Evolutionary conservation across 2,329 filamentous ascomycete species (phyloP).

Genomic region (Elsinoe fawcettii): DNA sequence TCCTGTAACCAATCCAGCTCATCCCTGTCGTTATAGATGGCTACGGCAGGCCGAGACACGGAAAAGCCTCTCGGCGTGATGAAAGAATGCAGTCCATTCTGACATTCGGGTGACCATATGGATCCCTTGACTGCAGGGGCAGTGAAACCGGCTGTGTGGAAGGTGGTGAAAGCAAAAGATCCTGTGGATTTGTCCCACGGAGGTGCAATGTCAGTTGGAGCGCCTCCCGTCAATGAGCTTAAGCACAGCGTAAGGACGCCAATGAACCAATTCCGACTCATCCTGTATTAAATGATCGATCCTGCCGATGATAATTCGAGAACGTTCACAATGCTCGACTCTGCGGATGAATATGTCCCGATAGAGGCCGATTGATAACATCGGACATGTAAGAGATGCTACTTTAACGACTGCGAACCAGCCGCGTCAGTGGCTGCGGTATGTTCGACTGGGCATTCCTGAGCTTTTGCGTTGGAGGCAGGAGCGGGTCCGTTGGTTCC

Average conservation of each 20-base stretch:
- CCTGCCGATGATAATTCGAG: background rate
- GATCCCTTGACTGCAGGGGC: constrained; percentile 15
- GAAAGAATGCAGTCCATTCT: constrained; percentile 20
- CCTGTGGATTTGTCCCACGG: background rate
- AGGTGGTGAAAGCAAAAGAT: constrained; percentile 15
- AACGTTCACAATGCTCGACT: background rate
- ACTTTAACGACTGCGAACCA: background rate
- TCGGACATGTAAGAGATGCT: background rate
- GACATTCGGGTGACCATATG: constrained; percentile 11
- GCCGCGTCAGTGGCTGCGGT: background rate
- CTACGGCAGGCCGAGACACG: constrained; percentile 26
- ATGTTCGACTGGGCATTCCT: background rate
- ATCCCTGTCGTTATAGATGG: constrained; percentile 27
- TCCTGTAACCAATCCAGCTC: constrained; percentile 28
- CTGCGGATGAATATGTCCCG: background rate
- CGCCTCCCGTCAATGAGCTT: background rate
- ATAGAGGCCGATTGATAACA: background rate
- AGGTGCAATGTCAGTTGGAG: background rate
- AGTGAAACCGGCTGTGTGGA: constrained; percentile 15
- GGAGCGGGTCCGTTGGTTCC: background rate
- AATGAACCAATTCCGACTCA: too few species aligned
- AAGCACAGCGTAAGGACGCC: background rate
- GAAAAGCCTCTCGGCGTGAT: constrained; percentile 28
- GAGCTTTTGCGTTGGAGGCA: background rate
- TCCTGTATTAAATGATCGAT: too few species aligned